Evolutionary conservation across 352 stramenopile genomes (phyloP).

Genomic region (Phytophthora hibernalis): DNA sequence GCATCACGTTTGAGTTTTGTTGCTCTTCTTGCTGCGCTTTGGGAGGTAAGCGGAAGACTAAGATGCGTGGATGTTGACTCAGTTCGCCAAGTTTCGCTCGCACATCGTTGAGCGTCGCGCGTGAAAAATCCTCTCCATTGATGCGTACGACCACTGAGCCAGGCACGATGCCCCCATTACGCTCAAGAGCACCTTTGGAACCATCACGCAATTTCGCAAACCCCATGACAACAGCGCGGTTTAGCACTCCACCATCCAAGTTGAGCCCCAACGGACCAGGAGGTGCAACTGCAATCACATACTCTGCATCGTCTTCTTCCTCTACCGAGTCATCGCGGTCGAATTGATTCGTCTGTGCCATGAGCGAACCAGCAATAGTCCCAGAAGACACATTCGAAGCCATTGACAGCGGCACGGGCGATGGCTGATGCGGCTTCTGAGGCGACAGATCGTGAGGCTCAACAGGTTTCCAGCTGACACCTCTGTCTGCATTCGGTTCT

Average conservation of each 20-base stretch:
- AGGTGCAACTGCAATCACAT: conserved; percentile 51
- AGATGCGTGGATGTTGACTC: conserved; percentile 40
- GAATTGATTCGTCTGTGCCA: conserved; percentile 31
- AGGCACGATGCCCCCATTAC: conserved; percentile 53
- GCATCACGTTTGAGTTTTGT: neutral
- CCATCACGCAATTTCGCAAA: conserved; percentile 71
- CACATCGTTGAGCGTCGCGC: conserved; percentile 44
- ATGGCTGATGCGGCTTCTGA: conserved; percentile 14
- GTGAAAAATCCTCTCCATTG: conserved; percentile 72
- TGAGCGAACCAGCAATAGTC: conserved; percentile 26
- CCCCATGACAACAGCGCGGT: conserved; percentile 67
- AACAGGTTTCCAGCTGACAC: conserved; percentile 6
- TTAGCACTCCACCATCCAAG: conserved; percentile 53
- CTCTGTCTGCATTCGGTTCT: conserved; percentile 5
- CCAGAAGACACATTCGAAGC: conserved; percentile 37
- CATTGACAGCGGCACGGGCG: conserved; percentile 13
- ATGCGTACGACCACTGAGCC: conserved; percentile 71
- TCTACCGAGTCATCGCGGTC: conserved; percentile 30
- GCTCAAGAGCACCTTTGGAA: conserved; percentile 57
- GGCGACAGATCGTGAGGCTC: conserved; percentile 9
- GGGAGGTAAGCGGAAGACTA: conserved; percentile 59
- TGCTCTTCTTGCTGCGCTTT: conserved; percentile 11
- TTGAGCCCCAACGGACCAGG: conserved; percentile 73
- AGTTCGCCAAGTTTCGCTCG: conserved; percentile 53
- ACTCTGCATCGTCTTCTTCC: conserved; percentile 23